Evolutionary conservation across 306 rosid genomes (phyloP), one percentile per base, ranked within the genome.

Genomic region (Prosopis cineraria): DNA sequence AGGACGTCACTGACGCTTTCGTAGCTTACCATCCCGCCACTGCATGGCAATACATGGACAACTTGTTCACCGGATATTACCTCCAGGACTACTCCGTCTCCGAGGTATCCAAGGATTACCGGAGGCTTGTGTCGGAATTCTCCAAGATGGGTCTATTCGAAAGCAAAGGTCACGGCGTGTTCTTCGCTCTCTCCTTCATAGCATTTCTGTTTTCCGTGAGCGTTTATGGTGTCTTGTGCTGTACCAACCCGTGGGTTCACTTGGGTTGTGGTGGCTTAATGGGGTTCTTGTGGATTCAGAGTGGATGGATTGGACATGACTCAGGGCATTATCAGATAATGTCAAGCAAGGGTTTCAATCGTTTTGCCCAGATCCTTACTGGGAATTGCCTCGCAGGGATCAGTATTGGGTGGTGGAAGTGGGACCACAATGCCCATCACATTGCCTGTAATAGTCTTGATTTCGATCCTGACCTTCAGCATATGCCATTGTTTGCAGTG

Each of bases 401-500:
- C 34, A 85, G 96, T 83, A 88, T 92, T 74, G 91, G 36, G 1
- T 92, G 97, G 96, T 92, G 93, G 97, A 92, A 84, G 74, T 80
- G 95, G 90, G 89, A 87, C 83, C 97, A 90, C 80, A 92, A 90
- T 45, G 91, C 95, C 0, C 97, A 92, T 41, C 97, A 90, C 77
- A 75, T 92, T 70, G 83, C 90, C 29, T 85, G 90, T 70, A 92
- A 92, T 52, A 87, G 95, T 68, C 93, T 92, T 50, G 91, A 92
- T 25, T 87, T 77, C 36, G 97, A 92, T 31, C 97, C 95, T 1
- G 95, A 92, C 74, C 89, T 92, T 74, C 97, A 92, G 78, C 95
- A 87, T 44, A 50, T 90, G 34, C 97, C 95, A 0, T 60, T 92
- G 62, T 92, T 92, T 27, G 97, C 80, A 11, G 91, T 92, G 3